Evolutionary conservation across 177 flowering plant species (phyloP).

Genomic region (Vitis hybrid): DNA sequence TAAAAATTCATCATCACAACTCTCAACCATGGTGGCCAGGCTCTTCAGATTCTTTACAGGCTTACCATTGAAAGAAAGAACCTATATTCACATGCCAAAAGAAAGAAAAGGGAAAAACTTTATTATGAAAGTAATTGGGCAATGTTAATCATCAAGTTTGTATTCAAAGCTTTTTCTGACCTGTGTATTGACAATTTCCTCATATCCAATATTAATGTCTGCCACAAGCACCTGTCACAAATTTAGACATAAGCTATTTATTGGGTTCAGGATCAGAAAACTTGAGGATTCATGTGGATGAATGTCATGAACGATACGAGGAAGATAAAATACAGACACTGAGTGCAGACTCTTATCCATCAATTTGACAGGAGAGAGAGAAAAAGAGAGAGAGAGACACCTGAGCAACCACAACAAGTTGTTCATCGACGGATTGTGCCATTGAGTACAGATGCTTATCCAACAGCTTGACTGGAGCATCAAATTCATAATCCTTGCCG

Average conservation of each 20-base stretch:
- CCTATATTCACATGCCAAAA: constrained; percentile 35
- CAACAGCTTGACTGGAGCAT: constrained; percentile 93
- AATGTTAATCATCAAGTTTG: not conserved
- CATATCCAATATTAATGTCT: constrained; percentile 95
- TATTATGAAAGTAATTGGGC: not conserved
- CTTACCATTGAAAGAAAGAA: constrained; percentile 80
- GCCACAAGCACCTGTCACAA: constrained; percentile 79
- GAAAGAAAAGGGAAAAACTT: not conserved
- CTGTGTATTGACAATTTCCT: constrained; percentile 97
- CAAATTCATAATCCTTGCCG: constrained; percentile 85
- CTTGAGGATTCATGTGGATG: too few species aligned
- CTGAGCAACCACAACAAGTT: constrained; percentile 96
- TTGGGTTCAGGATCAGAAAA: too few species aligned
- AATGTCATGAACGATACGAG: too few species aligned
- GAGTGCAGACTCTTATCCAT: too few species aligned
- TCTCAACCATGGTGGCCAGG: constrained; percentile 87
- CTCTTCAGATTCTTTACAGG: constrained; percentile 88
- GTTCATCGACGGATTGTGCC: constrained; percentile 86
- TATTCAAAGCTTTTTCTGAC: constrained; percentile 28
- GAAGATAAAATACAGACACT: too few species aligned
- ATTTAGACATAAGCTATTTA: not conserved
- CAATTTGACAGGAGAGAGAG: not conserved
- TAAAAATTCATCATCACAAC: constrained; percentile 78
- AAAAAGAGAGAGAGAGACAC: constrained; percentile 36
- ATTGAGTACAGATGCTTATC: constrained; percentile 82